Percentiles rank a stretch among this genome's conserved stretches.
These are phyloP conservation scores for Tuber calosporum DNA, from an alignment of 495 filamentous ascomycete species.

Conservation along the genomic window DNA sequence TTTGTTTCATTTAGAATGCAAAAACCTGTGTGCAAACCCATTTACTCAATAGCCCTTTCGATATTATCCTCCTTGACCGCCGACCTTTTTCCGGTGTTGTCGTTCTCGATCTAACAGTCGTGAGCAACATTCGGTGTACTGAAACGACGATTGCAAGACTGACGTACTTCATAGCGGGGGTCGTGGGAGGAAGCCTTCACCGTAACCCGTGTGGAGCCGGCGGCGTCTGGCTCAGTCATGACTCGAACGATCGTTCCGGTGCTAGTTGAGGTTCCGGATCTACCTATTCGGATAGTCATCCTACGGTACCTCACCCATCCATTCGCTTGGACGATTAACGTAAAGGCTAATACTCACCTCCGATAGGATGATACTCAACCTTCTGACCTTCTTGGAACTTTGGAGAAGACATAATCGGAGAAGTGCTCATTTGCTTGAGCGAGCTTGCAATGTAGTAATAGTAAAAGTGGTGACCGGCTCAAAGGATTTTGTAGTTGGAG, in stretches of 20 bases:
- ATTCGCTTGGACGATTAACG: not conserved
- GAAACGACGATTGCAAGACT: not conserved
- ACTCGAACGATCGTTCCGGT: constrained; percentile 37
- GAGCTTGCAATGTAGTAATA: not conserved
- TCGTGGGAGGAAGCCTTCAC: constrained; percentile 33
- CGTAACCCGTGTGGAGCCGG: constrained; percentile 24
- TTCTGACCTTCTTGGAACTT: constrained; percentile 35
- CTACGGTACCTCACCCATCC: not conserved
- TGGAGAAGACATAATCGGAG: not conserved
- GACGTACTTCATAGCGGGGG: constrained; percentile 38
- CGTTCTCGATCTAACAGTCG: constrained; percentile 33
- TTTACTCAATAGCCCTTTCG: constrained; percentile 26
- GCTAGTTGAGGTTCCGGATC: constrained; percentile 33
- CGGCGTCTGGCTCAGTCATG: constrained; percentile 32
- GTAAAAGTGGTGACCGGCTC: not conserved
- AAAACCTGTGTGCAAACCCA: not conserved
- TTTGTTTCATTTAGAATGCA: not conserved
- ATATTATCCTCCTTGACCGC: constrained; percentile 40
- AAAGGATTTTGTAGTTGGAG: not conserved
- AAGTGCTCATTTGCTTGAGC: not conserved
- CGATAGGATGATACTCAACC: constrained; percentile 40
- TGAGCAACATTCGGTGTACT: not conserved
- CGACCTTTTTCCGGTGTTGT: constrained; percentile 38
- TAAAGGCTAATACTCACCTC: constrained; percentile 19
- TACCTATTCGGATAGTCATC: constrained; percentile 13